Percentiles rank a stretch among this genome's conserved stretches.
Evolutionary conservation across 805 yeast genomes (phyloP).

Genomic region (Vanderwaltozyma yarrowii): DNA sequence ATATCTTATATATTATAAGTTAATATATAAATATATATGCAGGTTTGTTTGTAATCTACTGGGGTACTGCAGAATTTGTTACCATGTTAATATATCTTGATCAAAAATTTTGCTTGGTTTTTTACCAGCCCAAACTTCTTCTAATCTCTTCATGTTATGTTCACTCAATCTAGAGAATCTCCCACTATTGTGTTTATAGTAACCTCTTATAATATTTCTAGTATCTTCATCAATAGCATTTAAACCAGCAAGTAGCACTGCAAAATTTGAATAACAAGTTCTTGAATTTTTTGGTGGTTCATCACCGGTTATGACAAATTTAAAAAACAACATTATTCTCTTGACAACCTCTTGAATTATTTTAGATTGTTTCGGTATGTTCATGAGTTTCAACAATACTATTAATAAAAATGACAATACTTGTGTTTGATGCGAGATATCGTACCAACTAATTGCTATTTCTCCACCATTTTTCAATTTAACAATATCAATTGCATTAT

Average conservation of each 20-base stretch:
- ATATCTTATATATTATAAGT: too few relatives aligned
- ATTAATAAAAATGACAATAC: slow-evolving; percentile 27
- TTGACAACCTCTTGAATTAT: slow-evolving; percentile 27
- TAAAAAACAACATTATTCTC: slow-evolving; percentile 25
- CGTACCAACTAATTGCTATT: slow-evolving; percentile 30
- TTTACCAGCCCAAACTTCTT: slow-evolving; percentile 28
- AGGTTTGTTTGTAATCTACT: not conserved
- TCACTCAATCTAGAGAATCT: slow-evolving; percentile 26
- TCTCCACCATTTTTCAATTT: slow-evolving; percentile 18
- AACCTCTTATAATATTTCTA: slow-evolving; percentile 22
- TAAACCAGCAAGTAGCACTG: slow-evolving; percentile 28
- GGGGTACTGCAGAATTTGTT: not conserved
- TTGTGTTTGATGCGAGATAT: slow-evolving; percentile 30
- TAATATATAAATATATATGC: not conserved
- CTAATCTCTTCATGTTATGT: slow-evolving; percentile 26
- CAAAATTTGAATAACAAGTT: slow-evolving; percentile 30
- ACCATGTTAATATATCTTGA: slow-evolving; percentile 30
- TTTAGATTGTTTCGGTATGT: slow-evolving; percentile 26
- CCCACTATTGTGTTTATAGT: slow-evolving; percentile 24
- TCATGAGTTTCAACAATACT: slow-evolving; percentile 24
- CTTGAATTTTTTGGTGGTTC: slow-evolving; percentile 28
- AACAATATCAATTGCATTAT: slow-evolving; percentile 28
- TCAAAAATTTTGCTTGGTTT: slow-evolving; percentile 25
- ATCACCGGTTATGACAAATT: slow-evolving; percentile 24
- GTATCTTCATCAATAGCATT: slow-evolving; percentile 29